Base-by-base conservation (phyloP, 2,329 filamentous ascomycete genomes). In the Penicillium sp. region DNA sequence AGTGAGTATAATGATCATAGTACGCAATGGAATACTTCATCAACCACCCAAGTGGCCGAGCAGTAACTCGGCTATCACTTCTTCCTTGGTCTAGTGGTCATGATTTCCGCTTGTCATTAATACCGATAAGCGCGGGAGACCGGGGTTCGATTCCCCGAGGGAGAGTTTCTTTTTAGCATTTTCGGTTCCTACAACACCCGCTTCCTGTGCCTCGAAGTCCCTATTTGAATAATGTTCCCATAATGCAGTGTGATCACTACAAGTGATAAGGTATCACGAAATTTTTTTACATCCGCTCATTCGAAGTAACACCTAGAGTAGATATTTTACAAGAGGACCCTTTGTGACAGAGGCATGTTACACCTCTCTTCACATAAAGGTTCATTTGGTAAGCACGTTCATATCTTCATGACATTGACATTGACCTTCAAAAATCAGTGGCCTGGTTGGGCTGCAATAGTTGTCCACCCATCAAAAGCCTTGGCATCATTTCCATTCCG, bases 401-500 rank as follows among this genome's bases (percentile, higher is more conserved):
- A 39, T 21, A 39, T 21, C 6, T 3, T 13, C 36, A 21, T 39
- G 36, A 21, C 21, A 45, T 21, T 7, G 21, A 42, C 23, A 34
- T 46, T 7, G 21, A 42, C 23, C 28, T 46, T 15, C 26, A 47
- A 23, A 38, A 10, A 39, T 53, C 31, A 60, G 33, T 57, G 56
- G 18, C 53, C 56, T 43, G 46, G 23, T 43, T 75, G 69, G 33
- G 53, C 60, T 48, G 66, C 59, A 41, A 77, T 39, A 10, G 57
- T 58, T 41, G 56, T 65, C 75, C 74, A 78, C 10, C 60, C 62
- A 24, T 61, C 58, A 62, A 75, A 76, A 7, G 58, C 58, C n/a
- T 51, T 47, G 33, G 43, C 26, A 41, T 53, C 48, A 23, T 60
- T 56, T 65, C 69, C 47, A 29, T 85, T 84, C 62, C 83, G 85